Evolutionary conservation across 148 eudicot genomes (phyloP).

Genomic region (Vaccinium myrtillus): DNA sequence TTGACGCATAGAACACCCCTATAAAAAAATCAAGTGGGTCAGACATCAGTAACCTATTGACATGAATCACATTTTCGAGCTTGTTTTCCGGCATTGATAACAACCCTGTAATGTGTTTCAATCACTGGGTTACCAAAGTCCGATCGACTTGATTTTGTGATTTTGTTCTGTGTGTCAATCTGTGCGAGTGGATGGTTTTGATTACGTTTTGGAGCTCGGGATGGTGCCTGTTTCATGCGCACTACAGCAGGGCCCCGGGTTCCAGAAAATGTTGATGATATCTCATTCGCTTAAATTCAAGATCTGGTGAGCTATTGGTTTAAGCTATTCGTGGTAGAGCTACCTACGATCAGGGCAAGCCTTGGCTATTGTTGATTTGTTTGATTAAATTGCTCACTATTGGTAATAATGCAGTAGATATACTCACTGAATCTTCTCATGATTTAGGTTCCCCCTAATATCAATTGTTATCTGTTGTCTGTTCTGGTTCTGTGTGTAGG

Average conservation of each 20-base stretch:
- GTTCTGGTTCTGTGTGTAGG: neutral
- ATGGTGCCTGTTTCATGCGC: neutral
- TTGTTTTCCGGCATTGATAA: neutral
- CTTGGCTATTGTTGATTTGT: neutral
- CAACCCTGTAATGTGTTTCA: neutral
- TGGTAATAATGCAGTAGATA: slow-evolving; percentile 5
- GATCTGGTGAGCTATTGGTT: neutral
- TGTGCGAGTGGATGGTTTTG: neutral
- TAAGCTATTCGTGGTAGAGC: neutral
- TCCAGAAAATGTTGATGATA: neutral
- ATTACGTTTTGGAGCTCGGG: neutral
- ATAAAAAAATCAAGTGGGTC: neutral
- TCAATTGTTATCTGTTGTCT: neutral
- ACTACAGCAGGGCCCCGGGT: neutral
- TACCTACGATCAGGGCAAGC: neutral
- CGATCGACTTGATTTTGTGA: neutral
- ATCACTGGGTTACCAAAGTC: neutral
- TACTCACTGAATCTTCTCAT: neutral
- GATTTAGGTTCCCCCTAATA: neutral
- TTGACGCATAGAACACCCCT: neutral
- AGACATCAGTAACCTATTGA: neutral
- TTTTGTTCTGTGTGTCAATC: neutral
- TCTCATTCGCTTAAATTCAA: neutral
- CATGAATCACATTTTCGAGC: neutral
- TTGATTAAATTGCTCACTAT: neutral